These are phyloP conservation scores for Marasmius fiardii DNA, from an alignment of 1,284 basidiomycete species.

Conservation along the genomic window DNA sequence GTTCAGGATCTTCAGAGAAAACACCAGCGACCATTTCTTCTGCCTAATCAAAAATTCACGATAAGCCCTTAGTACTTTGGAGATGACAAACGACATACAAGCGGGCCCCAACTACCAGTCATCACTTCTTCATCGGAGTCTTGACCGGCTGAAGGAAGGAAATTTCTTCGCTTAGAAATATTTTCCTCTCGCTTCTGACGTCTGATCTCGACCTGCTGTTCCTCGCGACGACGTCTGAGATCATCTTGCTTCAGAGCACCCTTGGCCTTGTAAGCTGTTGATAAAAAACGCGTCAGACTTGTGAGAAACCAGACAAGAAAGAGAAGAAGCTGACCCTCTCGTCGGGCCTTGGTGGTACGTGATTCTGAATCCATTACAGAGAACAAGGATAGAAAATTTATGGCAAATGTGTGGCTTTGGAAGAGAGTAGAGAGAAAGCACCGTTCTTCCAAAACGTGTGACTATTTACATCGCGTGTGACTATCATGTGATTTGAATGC, in stretches of 20 bases:
- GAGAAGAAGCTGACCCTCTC: slow-evolving; percentile 46
- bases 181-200: slow-evolving; percentile 96
- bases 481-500: not conserved
- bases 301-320: slow-evolving; percentile 21
- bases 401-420: slow-evolving; percentile 11
- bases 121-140: slow-evolving; percentile 88
- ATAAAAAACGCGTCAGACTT: slow-evolving; percentile 31
- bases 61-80: slow-evolving; percentile 14
- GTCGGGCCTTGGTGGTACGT: slow-evolving; percentile 65
- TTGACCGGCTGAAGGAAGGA: slow-evolving; percentile 65
- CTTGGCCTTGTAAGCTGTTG: slow-evolving; percentile 68
- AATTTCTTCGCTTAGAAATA: slow-evolving; percentile 94
- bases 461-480: slow-evolving; percentile 8
- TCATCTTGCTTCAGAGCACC: slow-evolving; percentile 82
- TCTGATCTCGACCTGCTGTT: slow-evolving; percentile 96
- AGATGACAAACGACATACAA: slow-evolving; percentile 44
- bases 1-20: slow-evolving; percentile 89
- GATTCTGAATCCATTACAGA: slow-evolving; percentile 36
- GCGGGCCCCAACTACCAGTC: slow-evolving; percentile 70
- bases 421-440: slow-evolving; percentile 6
- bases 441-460: not conserved
- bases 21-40: slow-evolving; percentile 94
- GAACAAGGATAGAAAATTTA: not conserved
- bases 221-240: slow-evolving; percentile 90
- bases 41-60: slow-evolving; percentile 44